Evolutionary conservation across 164 flowering plant species (phyloP).

Genomic region (Magnolia sinica): DNA sequence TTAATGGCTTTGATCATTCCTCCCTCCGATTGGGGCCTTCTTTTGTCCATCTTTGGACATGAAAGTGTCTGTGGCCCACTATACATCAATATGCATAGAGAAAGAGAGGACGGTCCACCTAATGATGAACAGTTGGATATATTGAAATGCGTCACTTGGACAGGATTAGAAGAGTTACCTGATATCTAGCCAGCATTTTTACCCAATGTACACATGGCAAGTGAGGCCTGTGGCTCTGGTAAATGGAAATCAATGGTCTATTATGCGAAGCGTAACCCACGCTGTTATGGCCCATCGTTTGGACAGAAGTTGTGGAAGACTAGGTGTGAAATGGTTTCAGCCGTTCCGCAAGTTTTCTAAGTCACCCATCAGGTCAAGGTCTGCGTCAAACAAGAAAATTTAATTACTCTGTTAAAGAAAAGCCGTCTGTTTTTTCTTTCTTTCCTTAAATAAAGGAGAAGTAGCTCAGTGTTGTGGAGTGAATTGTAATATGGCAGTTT

Average conservation of each 20-base stretch:
- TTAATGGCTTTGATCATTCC: too few species aligned
- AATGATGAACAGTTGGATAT: too few species aligned
- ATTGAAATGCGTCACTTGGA: background rate
- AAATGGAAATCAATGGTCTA: too few species aligned
- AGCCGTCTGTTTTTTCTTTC: too few species aligned
- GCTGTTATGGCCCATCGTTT: background rate
- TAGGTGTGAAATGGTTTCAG: background rate
- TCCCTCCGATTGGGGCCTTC: too few species aligned
- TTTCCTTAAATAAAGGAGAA: background rate
- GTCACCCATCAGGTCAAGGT: background rate
- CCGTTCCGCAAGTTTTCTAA: too few species aligned
- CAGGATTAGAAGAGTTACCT: background rate
- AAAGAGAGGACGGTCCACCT: too few species aligned
- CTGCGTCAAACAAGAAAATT: background rate
- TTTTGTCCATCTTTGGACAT: too few species aligned
- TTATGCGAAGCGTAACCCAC: background rate
- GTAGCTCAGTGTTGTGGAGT: background rate
- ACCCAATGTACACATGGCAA: background rate
- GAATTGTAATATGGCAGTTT: background rate
- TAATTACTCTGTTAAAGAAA: too few species aligned
- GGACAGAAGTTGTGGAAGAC: background rate
- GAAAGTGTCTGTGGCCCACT: too few species aligned
- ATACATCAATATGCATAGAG: too few species aligned
- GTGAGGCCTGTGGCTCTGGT: background rate
- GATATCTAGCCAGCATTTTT: background rate